Conservation (phyloP, 257 asterid species). For the Scutellaria baicalensis region DNA sequence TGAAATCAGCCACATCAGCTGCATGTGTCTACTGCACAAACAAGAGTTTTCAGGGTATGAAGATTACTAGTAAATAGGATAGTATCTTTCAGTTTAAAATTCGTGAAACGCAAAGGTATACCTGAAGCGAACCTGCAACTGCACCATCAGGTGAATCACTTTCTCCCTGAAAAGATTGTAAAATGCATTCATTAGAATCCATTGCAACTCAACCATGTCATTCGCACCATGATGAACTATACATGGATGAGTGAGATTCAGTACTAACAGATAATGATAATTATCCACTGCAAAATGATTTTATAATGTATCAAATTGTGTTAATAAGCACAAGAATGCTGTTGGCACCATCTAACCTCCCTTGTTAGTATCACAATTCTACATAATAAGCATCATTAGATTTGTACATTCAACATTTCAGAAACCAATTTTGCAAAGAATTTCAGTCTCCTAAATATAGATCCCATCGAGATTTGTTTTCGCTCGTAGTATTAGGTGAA, state of each 20-base stretch:
- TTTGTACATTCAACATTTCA: neutral
- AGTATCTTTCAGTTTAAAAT: neutral
- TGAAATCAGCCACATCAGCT: slow-evolving; percentile 74
- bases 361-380: neutral
- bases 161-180: slow-evolving; percentile 53
- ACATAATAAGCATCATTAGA: neutral
- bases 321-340: too few species aligned
- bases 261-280: neutral
- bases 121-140: slow-evolving; percentile 89
- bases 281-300: neutral
- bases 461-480: neutral
- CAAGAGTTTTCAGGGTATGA: slow-evolving; percentile 4
- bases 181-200: neutral
- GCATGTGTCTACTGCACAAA: slow-evolving; percentile 83
- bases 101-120: slow-evolving; percentile 17
- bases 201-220: neutral
- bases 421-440: neutral
- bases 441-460: neutral
- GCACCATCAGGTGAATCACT: slow-evolving; percentile 68
- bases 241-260: neutral
- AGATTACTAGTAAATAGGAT: neutral
- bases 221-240: neutral
- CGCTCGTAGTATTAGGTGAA: neutral
- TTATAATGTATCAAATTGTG: too few species aligned
- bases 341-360: too few species aligned